Evolutionary conservation across 2,329 filamentous ascomycete genomes (phyloP).

Genomic region (Waltergamsia citrina): DNA sequence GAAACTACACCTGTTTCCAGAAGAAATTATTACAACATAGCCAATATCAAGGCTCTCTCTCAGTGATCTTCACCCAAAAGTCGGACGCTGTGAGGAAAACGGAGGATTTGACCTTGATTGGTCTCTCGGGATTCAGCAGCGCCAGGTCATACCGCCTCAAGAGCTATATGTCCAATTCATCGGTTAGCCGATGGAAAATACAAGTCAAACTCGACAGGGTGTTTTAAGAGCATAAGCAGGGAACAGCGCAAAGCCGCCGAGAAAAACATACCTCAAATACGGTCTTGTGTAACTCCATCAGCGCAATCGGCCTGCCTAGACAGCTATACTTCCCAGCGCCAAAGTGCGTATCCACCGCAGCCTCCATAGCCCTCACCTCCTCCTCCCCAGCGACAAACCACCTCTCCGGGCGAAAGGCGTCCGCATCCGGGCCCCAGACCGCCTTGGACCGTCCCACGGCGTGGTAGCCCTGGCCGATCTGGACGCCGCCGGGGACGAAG

Average conservation of each 20-base stretch:
- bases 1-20: too few species aligned
- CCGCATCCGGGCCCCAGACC: slow-evolving; percentile 41
- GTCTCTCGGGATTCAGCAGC: slow-evolving; percentile 18
- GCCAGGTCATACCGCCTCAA: slow-evolving; percentile 15
- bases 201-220: too few species aligned
- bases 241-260: too few species aligned
- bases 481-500: slow-evolving; percentile 40
- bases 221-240: too few species aligned
- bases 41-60: too few species aligned
- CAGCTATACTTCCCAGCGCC: slow-evolving; percentile 34
- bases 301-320: slow-evolving; percentile 34
- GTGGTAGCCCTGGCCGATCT: slow-evolving; percentile 44
- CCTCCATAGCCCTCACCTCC: slow-evolving; percentile 21
- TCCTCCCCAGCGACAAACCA: slow-evolving; percentile 33
- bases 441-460: slow-evolving; percentile 37
- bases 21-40: too few species aligned
- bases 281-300: slow-evolving; percentile 38
- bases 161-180: background rate
- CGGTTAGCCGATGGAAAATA: background rate
- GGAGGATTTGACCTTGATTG: slow-evolving; percentile 21
- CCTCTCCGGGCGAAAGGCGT: slow-evolving; percentile 41
- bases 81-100: slow-evolving; percentile 23
- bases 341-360: slow-evolving; percentile 31
- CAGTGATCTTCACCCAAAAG: slow-evolving; percentile 22
- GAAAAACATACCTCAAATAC: slow-evolving; percentile 39